Conservation (phyloP, 305 asterid species). For the Fraxinus sp. region DNA sequence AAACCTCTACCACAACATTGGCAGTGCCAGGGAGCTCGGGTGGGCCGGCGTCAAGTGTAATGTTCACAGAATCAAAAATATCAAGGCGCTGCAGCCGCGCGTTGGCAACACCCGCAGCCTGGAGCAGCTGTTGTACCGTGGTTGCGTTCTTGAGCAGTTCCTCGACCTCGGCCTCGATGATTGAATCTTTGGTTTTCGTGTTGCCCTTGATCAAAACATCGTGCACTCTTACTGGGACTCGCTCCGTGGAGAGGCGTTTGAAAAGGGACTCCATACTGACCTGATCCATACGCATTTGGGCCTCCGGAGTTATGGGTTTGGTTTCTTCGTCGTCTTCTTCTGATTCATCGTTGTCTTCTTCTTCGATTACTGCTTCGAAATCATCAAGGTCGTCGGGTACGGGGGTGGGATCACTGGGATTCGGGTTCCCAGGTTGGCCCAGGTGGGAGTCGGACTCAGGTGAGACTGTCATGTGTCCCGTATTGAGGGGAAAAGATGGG, state of each 20-base stretch:
- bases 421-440: slow-evolving; percentile 19
- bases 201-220: slow-evolving; percentile 86
- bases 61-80: slow-evolving; percentile 72
- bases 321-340: slow-evolving; percentile 34
- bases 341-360: slow-evolving; percentile 35
- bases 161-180: slow-evolving; percentile 71
- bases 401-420: slow-evolving; percentile 12
- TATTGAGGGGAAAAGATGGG: not conserved
- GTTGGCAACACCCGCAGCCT: slow-evolving; percentile 56
- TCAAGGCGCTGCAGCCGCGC: slow-evolving; percentile 60
- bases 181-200: slow-evolving; percentile 65
- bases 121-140: slow-evolving; percentile 68
- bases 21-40: slow-evolving; percentile 90
- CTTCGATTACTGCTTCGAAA: slow-evolving; percentile 30
- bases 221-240: slow-evolving; percentile 76
- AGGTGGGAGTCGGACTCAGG: slow-evolving; percentile 27
- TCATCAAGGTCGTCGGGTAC: slow-evolving; percentile 21
- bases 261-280: slow-evolving; percentile 58
- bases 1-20: slow-evolving; percentile 72
- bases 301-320: slow-evolving; percentile 38
- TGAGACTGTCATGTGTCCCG: slow-evolving; percentile 28
- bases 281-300: slow-evolving; percentile 49
- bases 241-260: slow-evolving; percentile 61
- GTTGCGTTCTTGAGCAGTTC: slow-evolving; percentile 52
- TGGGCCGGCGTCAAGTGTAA: slow-evolving; percentile 84